Evolutionary conservation across 116 monocot genomes (phyloP), one percentile per base, ranked within the genome.

Genomic region (Iris pallida): DNA sequence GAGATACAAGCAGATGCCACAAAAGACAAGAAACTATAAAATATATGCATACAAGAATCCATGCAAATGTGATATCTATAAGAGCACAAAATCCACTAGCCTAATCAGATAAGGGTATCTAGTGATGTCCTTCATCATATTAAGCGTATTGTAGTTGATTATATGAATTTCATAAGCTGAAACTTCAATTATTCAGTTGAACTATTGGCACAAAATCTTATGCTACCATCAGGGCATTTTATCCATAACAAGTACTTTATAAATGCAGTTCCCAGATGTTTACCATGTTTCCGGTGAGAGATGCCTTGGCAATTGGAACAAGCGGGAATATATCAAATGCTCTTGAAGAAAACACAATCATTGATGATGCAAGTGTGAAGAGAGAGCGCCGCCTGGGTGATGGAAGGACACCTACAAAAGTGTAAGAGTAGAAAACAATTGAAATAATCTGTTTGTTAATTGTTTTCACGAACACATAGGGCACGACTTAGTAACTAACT

Each of bases 341-440:
- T 79, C 81, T 92, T 48, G 92, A 80, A 68, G 83, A 85, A 71
- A 97, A 82, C 15, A 97, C 73, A 60, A 92, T 73, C 96, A 97
- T 92, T 40, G 87, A 71, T 68, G 79, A 89, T 71, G 96, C 89
- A 67, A 97, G 20, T 42, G 87, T 85, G 70, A 97, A 92, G 49
- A 97, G 81, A 62, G 96, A 97, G 12, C 96, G 82, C 20, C 81
- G 71, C 46, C 87, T 79, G 66, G 89, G 89, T 51, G 96, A 79
- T 51, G 86, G 76, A 40, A 97, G 57, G 6, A 70, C 64, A 77
- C 79, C 96, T 96, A 69, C 64, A 81, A 54, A 59, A 78, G n/a
- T 12, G 10, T 53, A 45, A 42, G 17, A 64, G 4, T 1, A 67
- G 13, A 44, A 76, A 43, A 62, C 47, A 4, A 48, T 47, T 61